These are phyloP conservation scores for Fusarium foetens DNA, from an alignment of 2,329 filamentous ascomycete genomes.

Conservation along the genomic window DNA sequence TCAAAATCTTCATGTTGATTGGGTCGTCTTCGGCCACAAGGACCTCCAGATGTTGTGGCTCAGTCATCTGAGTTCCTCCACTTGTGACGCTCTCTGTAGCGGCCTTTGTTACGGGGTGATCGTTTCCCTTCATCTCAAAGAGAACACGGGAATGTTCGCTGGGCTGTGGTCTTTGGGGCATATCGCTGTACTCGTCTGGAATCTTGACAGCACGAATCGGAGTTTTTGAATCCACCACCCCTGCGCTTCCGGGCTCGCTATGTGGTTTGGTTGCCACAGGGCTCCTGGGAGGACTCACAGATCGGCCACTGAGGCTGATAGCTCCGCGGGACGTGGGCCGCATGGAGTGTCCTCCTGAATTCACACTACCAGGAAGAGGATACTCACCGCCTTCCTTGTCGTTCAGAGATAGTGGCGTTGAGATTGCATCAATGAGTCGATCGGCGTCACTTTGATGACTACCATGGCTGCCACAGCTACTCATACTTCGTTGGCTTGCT, in stretches of 20 bases:
- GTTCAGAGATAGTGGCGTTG: conserved; percentile 63
- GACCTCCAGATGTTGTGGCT: conserved; percentile 62
- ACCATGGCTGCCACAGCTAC: conserved; percentile 54
- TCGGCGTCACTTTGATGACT: conserved; percentile 73
- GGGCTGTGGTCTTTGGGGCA: conserved; percentile 45
- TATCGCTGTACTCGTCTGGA: conserved; percentile 57
- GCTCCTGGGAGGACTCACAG: conserved; percentile 21
- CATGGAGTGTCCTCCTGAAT: conserved; percentile 28
- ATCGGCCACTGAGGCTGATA: conserved; percentile 14
- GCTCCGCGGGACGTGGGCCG: conserved; percentile 9
- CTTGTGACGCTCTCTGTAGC: conserved; percentile 42
- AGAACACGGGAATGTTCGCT: conserved; percentile 50
- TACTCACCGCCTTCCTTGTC: conserved; percentile 49
- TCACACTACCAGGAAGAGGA: conserved; percentile 30
- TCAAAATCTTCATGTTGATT: conserved; percentile 83
- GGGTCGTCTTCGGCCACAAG: conserved; percentile 90
- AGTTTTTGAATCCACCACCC: conserved; percentile 57
- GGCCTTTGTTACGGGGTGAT: conserved; percentile 4
- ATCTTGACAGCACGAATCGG: conserved; percentile 60
- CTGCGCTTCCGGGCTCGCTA: conserved; percentile 49
- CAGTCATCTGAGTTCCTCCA: conserved; percentile 28
- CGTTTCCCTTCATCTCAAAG: conserved; percentile 51
- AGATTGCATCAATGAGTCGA: conserved; percentile 76
- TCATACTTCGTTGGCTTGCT: conserved; percentile 49
- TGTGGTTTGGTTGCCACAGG: conserved; percentile 28